Base-by-base conservation (phyloP, 1,139 yeast species). In the Entelexis paramagnoliae region DNA sequence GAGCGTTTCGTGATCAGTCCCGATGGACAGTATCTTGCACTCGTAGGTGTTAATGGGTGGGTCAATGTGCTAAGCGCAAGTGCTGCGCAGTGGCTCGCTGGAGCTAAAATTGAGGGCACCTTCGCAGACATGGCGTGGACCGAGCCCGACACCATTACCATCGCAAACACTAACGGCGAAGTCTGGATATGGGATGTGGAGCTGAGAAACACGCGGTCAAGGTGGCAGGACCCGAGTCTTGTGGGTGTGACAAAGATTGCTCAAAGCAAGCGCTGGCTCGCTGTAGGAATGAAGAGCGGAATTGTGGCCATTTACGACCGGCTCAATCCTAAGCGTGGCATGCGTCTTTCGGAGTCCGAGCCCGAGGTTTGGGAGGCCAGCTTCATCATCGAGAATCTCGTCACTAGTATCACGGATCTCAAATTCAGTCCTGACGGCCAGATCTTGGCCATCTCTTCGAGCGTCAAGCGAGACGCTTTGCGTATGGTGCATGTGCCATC, bases 191-290 rank as follows among this genome's bases (percentile, higher is more conserved):
- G 86, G 70, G 78, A 77, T 56, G 67, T 83, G 52, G 68, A 67
- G 3, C 64, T 68, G 17, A 66, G 76, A 29, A 72, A 75, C 55
- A 74, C 86, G 24, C 57, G 76, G 2, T 73, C 75, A 51, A 78
- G 80, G 63, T 93, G 98, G 98, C 75, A 74, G 50, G 98, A 93
- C 64, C 83, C 81, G 43, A 83, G 94, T 29, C 95, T 94, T 32
- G 74, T 86, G 35, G 95, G 94, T 33, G 78, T 87, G 52, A 87
- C 97, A 7, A 78, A 76, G 55, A 68, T 91, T 33, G 83, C 80
- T 50, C 75, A 74, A 50, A 59, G 76, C 49, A 80, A 81, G 64
- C 76, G 88, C 59, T 91, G 89, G 87, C 67, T 85, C 53, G 98
- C 98, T 0, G 72, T 93, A 55, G 98, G 98, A 42, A 78, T 85